Percentiles rank a stretch among this genome's conserved stretches.
phyloP scores from a whole-genome alignment of 2,329 filamentous ascomycete species.

The Lithohypha guttulata region DNA sequence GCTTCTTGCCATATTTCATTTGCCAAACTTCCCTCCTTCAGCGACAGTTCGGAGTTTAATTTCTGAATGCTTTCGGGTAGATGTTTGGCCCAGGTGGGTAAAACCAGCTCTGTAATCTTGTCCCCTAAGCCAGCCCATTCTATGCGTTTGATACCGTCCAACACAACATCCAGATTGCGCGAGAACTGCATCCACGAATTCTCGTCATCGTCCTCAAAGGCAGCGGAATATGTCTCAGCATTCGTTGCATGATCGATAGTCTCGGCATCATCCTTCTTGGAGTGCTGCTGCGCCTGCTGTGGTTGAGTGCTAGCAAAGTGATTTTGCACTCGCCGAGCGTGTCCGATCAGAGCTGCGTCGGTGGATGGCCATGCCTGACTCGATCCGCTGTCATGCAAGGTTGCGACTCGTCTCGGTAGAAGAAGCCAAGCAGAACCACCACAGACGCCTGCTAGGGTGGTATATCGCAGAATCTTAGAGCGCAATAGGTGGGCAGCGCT shows the following conservation, averaged over 20 bases:
- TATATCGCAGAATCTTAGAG: conserved; percentile 11
- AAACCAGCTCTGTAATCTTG: conserved; percentile 56
- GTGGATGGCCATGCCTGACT: conserved; percentile 8
- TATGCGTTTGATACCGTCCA: conserved; percentile 30
- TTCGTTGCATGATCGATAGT: conserved; percentile 13
- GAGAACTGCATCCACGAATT: conserved; percentile 43
- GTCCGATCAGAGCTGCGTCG: conserved; percentile 11
- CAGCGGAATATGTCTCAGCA: conserved; percentile 14
- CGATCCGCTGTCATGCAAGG: conserved; percentile 16
- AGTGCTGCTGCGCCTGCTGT: neutral
- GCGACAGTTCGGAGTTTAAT: conserved; percentile 75
- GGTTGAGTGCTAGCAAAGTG: conserved; percentile 8
- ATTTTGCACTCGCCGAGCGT: conserved; percentile 12
- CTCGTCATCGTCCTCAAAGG: conserved; percentile 23
- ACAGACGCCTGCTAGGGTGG: conserved; percentile 13
- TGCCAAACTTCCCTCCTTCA: conserved; percentile 76
- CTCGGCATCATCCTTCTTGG: conserved; percentile 12
- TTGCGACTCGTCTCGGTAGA: conserved; percentile 8
- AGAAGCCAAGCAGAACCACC: conserved; percentile 12
- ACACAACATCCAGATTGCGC: conserved; percentile 31
- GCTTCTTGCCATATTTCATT: conserved; percentile 92
- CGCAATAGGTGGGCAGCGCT: conserved; percentile 18
- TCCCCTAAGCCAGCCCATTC: conserved; percentile 38
- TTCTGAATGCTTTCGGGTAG: conserved; percentile 70
- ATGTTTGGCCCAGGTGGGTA: conserved; percentile 71